phyloP scores from a whole-genome alignment of 2,329 filamentous ascomycete genomes.

The Exophiala sideris region DNA sequence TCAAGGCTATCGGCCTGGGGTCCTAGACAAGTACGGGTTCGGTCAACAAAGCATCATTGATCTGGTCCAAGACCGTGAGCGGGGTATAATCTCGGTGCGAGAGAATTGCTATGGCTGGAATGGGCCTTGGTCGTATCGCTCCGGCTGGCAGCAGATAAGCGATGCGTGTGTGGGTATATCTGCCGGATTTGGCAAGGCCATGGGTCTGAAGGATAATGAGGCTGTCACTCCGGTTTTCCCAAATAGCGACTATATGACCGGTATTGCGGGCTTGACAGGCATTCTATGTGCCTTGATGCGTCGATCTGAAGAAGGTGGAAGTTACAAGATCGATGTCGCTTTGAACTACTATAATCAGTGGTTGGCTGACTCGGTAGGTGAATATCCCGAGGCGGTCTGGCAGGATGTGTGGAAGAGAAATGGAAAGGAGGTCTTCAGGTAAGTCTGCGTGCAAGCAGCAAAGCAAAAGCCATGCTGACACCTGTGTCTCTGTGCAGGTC shows the following conservation, averaged over 20 bases:
- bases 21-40: conserved; percentile 60
- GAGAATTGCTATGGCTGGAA: conserved; percentile 53
- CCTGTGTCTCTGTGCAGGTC: conserved; percentile 4
- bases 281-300: conserved; percentile 62
- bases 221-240: conserved; percentile 49
- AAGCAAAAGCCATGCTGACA: no score
- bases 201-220: conserved; percentile 23
- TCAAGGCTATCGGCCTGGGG: conserved; percentile 51
- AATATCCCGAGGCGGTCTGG: conserved; percentile 47
- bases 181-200: conserved; percentile 36
- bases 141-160: conserved; percentile 53
- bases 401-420: conserved; percentile 47
- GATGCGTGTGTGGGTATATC: conserved; percentile 43
- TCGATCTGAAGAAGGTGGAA: conserved; percentile 54
- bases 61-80: conserved; percentile 39
- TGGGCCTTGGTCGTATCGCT: conserved; percentile 44
- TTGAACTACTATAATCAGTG: conserved; percentile 40
- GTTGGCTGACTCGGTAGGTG: conserved; percentile 39
- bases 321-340: conserved; percentile 23
- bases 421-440: conserved; percentile 48
- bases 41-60: conserved; percentile 42
- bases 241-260: conserved; percentile 64
- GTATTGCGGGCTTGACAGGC: conserved; percentile 67
- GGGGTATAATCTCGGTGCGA: conserved; percentile 47
- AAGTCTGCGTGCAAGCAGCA: conserved; percentile 26